phyloP scores from a whole-genome alignment of 2,329 filamentous ascomycete genomes.

The Alternaria triticimaculans region DNA sequence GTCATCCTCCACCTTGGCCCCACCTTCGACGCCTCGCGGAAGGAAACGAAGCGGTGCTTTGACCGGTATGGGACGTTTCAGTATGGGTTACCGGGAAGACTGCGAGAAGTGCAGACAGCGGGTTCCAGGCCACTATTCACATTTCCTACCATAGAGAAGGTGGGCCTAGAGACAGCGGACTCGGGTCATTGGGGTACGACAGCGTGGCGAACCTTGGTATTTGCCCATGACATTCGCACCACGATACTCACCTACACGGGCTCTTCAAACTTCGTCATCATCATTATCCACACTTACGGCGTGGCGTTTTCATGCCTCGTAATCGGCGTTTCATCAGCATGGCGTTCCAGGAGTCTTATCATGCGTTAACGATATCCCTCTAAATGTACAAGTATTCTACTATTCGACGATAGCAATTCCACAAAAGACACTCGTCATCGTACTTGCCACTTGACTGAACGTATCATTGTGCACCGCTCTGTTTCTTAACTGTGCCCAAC shows the following conservation, averaged over 20 bases:
- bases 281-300: neutral
- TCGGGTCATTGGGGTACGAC: neutral
- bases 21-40: conserved; percentile 36
- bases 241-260: neutral
- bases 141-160: conserved; percentile 46
- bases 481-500: neutral
- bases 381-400: neutral
- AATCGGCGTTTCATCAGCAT: neutral
- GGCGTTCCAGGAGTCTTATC: neutral
- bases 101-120: conserved; percentile 57
- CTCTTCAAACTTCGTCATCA: neutral
- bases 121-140: conserved; percentile 59
- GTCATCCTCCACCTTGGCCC: conserved; percentile 12
- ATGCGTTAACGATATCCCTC: conserved; percentile 1
- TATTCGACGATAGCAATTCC: neutral
- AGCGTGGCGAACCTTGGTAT: neutral
- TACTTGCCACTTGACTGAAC: neutral
- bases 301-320: neutral
- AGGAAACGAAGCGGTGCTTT: conserved; percentile 50
- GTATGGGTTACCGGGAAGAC: conserved; percentile 58
- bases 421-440: neutral
- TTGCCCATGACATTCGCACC: neutral
- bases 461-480: neutral
- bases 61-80: conserved; percentile 49
- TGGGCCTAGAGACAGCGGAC: neutral